Evolutionary conservation across 768 basidiomycete genomes (phyloP), one percentile per base, ranked within the genome.

Genomic region (Filobasidium wieringae): DNA sequence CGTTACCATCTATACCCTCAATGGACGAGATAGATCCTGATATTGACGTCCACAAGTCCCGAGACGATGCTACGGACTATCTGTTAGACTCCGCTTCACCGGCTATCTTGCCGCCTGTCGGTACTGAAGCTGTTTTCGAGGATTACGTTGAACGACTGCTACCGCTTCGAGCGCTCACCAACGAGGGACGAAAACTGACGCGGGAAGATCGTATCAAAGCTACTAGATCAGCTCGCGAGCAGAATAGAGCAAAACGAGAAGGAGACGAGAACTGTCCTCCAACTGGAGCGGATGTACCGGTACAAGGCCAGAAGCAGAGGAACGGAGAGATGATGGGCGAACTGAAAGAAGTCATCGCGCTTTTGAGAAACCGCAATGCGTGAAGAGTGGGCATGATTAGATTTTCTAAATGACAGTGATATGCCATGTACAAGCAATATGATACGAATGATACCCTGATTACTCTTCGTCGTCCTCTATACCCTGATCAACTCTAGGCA

Each of bases 61-160:
- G 37, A 7, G 57, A 61, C 45, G 51, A 52, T 32, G 34, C 45
- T n/a, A 39, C 36, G 27, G 39, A 24, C 43, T 53, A 60, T 26
- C 33, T 59, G 34, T 51, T 58, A 8, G 45, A 55, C 26, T 49
- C 60, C 17, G 55, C 51, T 15, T 52, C 51, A 15, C 31, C 51
- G 29, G 54, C 51, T 6, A 49, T 50, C 11, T 53, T 68, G 7
- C 65, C 63, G 1, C 63, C 64, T 19, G 59, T 68, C 17, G 69
- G 69, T 0, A 58, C 57, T 29, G 72, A 73, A 51, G 58, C 53
- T 17, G 61, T 73, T 2, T 69, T 65, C 34, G 70, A 70, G 55
- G 58, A 40, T 43, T 45, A 7, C 4, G 49, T 55, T 7, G 30
- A 50, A 6, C 45, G 49, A 39, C 9, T 19, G 15, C 6, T n/a